phyloP scores from a whole-genome alignment of 768 basidiomycete genomes.

The Suillus tomentosus region DNA sequence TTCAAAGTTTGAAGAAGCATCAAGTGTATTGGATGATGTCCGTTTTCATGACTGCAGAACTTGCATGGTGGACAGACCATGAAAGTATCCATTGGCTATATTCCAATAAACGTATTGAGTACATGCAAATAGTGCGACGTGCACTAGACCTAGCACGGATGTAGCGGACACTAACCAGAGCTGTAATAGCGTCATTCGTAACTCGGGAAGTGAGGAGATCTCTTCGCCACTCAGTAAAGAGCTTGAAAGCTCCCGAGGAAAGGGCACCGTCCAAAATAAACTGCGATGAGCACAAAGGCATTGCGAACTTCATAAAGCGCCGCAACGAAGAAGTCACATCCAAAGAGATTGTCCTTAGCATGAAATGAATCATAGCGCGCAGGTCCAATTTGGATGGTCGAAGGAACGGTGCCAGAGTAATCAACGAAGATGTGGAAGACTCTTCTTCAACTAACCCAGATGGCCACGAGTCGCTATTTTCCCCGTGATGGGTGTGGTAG shows the following conservation, averaged over 20 bases:
- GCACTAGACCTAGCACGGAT: slow-evolving; percentile 20
- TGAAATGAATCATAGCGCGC: slow-evolving; percentile 30
- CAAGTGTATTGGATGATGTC: slow-evolving; percentile 31
- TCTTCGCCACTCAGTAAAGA: slow-evolving; percentile 19
- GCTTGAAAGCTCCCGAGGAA: slow-evolving; percentile 17
- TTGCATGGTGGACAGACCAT: slow-evolving; percentile 41
- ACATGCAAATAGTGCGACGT: slow-evolving; percentile 15
- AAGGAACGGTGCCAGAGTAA: slow-evolving; percentile 43
- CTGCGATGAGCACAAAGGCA: slow-evolving; percentile 16
- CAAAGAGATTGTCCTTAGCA: slow-evolving; percentile 23
- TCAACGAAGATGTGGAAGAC: slow-evolving; percentile 43
- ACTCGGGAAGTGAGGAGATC: slow-evolving; percentile 12
- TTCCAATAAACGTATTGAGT: slow-evolving; percentile 25
- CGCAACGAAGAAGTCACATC: slow-evolving; percentile 21
- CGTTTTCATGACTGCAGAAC: slow-evolving; percentile 26
- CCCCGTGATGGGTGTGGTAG: neutral
- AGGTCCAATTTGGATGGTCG: slow-evolving; percentile 13
- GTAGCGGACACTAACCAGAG: slow-evolving; percentile 32
- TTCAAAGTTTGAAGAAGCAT: slow-evolving; percentile 44
- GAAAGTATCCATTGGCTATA: slow-evolving; percentile 55
- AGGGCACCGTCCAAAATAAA: slow-evolving; percentile 23
- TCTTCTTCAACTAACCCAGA: slow-evolving; percentile 52
- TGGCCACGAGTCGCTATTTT: slow-evolving; percentile 24
- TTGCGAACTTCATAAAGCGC: slow-evolving; percentile 24
- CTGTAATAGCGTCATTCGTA: slow-evolving; percentile 7